phyloP scores from a whole-genome alignment of 2,329 filamentous ascomycete genomes.

The Ophiocordyceps camponoti-rufipedis region DNA sequence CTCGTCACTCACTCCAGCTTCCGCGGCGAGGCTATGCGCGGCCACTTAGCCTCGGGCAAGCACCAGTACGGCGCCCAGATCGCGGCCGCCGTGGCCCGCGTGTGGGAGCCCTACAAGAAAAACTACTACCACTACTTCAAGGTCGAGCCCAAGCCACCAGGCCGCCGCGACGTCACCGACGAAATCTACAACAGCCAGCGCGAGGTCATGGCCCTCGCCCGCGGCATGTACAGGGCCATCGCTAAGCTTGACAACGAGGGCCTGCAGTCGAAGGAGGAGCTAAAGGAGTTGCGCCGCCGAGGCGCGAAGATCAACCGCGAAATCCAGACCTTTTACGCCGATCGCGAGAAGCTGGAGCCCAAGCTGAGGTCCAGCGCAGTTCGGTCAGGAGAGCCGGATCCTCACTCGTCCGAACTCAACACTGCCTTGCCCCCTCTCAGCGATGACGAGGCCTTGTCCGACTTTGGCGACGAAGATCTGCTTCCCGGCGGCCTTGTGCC shows the following conservation, averaged over 20 bases:
- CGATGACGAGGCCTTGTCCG: background rate
- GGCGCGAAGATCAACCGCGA: constrained; percentile 19
- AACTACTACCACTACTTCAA: constrained; percentile 19
- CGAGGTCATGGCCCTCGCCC: constrained; percentile 25
- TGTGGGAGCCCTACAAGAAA: constrained; percentile 30
- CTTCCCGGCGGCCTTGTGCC: too few species aligned
- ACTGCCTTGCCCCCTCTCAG: background rate
- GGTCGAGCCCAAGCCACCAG: constrained; percentile 3
- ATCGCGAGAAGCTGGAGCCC: constrained; percentile 10
- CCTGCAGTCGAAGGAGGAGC: constrained; percentile 17
- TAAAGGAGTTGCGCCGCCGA: constrained; percentile 13
- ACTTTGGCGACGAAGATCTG: background rate
- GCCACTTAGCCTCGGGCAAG: constrained; percentile 17
- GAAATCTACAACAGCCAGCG: constrained; percentile 16
- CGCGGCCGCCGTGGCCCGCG: constrained; percentile 25
- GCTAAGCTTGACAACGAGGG: constrained; percentile 23
- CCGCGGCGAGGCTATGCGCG: constrained; percentile 11
- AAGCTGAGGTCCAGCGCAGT: background rate
- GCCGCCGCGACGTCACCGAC: constrained; percentile 3
- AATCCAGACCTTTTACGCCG: constrained; percentile 16
- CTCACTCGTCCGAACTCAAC: background rate
- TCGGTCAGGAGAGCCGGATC: too few species aligned
- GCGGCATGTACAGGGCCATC: constrained; percentile 25
- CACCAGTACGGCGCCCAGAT: constrained; percentile 31
- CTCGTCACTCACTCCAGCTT: constrained; percentile 26